Percentiles rank a stretch among this genome's conserved stretches.
Conservation (phyloP, 2,329 filamentous ascomycete genomes). For the Dryadomyces sulphureus region DNA sequence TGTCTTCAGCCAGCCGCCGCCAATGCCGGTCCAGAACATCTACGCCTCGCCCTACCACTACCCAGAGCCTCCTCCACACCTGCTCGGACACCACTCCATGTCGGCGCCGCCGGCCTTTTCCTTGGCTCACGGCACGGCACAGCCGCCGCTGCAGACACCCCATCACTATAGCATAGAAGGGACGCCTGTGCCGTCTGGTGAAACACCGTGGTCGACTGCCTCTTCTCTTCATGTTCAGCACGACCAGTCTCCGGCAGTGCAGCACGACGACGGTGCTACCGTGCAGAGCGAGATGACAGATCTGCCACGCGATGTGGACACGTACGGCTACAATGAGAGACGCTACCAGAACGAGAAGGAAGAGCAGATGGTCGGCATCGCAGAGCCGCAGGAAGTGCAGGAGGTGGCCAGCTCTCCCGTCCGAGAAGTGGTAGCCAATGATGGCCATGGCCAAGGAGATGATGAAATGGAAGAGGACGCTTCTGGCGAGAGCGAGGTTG, state of each 20-base stretch:
- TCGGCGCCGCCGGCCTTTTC: not conserved
- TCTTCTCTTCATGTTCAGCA: conserved; percentile 4
- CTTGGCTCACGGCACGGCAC: not conserved
- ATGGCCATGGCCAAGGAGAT: conserved; percentile 10
- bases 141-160: not conserved
- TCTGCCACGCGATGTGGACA: conserved; percentile 12
- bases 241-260: not conserved
- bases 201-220: conserved; percentile 7
- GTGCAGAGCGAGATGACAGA: conserved; percentile 3
- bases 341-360: conserved; percentile 16
- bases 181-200: not conserved
- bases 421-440: conserved; percentile 13
- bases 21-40: not conserved
- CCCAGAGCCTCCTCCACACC: conserved; percentile 7
- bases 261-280: not conserved
- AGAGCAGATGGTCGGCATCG: conserved; percentile 14
- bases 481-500: conserved; percentile 1
- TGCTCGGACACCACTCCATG: not conserved
- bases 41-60: conserved; percentile 5
- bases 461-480: conserved; percentile 16
- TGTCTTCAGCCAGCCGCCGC: conserved; percentile 12
- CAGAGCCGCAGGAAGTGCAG: conserved; percentile 7
- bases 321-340: conserved; percentile 12
- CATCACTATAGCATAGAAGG: not conserved
- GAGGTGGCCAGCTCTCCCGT: conserved; percentile 15